phyloP scores from a whole-genome alignment of 2,329 filamentous ascomycete species.

The Huntiella omanensis region DNA sequence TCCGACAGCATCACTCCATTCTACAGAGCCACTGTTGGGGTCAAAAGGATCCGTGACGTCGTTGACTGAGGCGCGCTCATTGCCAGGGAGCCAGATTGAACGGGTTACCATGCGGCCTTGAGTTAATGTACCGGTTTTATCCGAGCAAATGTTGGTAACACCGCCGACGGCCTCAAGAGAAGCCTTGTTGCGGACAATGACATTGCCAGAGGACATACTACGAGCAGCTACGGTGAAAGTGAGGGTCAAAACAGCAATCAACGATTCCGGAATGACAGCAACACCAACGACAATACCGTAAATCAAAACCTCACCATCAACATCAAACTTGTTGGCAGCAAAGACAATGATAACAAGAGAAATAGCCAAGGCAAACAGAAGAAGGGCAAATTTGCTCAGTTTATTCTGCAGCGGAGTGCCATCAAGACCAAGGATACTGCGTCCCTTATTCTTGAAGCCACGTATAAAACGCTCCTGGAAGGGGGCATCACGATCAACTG shows the following conservation, averaged over 20 bases:
- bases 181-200: slow-evolving; percentile 46
- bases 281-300: slow-evolving; percentile 43
- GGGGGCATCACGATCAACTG: slow-evolving; percentile 20
- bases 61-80: slow-evolving; percentile 32
- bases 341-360: slow-evolving; percentile 44
- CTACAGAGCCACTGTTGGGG: slow-evolving; percentile 35
- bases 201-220: slow-evolving; percentile 43
- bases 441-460: slow-evolving; percentile 24
- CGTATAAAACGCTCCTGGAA: slow-evolving; percentile 26
- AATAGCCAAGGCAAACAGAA: slow-evolving; percentile 56
- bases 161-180: slow-evolving; percentile 49
- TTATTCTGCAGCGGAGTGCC: slow-evolving; percentile 75
- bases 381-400: slow-evolving; percentile 65
- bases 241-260: slow-evolving; percentile 52
- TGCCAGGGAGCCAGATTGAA: slow-evolving; percentile 40
- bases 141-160: slow-evolving; percentile 52
- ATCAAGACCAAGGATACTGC: slow-evolving; percentile 43
- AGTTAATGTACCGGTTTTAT: slow-evolving; percentile 51
- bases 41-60: slow-evolving; percentile 40
- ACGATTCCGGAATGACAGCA: slow-evolving; percentile 45
- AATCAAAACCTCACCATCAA: slow-evolving; percentile 38
- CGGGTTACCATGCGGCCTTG: slow-evolving; percentile 48
- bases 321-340: slow-evolving; percentile 33
- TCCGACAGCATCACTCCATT: slow-evolving; percentile 20
- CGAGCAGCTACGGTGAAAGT: slow-evolving; percentile 50